Evolutionary conservation across 176 grass and related monocot genomes (phyloP).

Genomic region (Cenchrus americanus): DNA sequence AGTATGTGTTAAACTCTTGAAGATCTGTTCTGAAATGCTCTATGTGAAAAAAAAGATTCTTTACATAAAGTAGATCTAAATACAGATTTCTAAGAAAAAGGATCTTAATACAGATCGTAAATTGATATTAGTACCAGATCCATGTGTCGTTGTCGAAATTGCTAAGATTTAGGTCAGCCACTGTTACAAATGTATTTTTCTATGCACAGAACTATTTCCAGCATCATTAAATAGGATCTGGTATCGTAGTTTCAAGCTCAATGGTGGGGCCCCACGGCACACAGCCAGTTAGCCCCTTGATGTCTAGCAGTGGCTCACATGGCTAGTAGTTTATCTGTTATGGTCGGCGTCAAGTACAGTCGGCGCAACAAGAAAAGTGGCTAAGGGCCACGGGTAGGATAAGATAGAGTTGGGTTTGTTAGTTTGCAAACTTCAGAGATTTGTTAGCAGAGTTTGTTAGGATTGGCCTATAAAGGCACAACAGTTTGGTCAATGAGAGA

Average conservation of each 20-base stretch:
- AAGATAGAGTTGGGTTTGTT: no score
- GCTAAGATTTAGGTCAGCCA: not conserved
- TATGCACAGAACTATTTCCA: not conserved
- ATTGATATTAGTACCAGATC: not conserved
- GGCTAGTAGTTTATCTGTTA: not conserved
- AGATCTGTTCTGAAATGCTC: not conserved
- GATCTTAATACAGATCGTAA: not conserved
- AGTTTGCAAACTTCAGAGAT: no score
- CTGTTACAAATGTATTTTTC: not conserved
- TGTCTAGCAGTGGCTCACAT: slow-evolving; percentile 2
- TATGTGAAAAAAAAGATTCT: not conserved
- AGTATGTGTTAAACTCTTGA: not conserved
- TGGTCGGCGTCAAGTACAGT: no score
- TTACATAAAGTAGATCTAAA: not conserved
- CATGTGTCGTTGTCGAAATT: not conserved
- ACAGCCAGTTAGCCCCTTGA: no score
- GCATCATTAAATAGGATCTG: not conserved
- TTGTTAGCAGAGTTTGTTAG: no score
- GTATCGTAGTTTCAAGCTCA: not conserved
- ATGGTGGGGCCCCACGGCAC: not conserved
- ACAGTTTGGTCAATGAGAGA: no score
- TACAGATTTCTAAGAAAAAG: not conserved
- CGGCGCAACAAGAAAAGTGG: no score
- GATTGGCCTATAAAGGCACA: no score
- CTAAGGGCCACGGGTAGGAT: no score